Percentiles rank a stretch among this genome's conserved stretches.
phyloP scores from a whole-genome alignment of 495 filamentous ascomycete species.

The Aspergillus campestris region DNA sequence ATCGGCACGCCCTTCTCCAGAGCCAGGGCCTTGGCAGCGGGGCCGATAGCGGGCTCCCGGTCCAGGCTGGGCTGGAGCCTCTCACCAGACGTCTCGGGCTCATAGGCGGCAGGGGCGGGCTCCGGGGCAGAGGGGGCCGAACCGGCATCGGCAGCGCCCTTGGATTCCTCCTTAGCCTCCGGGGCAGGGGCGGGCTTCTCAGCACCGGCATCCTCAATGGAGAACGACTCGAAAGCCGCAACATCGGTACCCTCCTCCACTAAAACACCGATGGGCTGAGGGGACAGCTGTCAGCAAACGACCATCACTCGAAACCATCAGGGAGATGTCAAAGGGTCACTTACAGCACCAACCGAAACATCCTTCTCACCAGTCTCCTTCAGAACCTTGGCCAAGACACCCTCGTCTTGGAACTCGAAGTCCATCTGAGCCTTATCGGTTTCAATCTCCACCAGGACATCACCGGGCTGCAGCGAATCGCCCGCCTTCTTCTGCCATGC shows the following conservation, averaged over 20 bases:
- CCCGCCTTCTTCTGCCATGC: slow-evolving; percentile 96
- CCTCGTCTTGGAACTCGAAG: slow-evolving; percentile 99
- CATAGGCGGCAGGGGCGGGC: slow-evolving; percentile 49
- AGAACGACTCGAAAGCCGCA: slow-evolving; percentile 80
- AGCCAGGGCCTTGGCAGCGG: slow-evolving; percentile 71
- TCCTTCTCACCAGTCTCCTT: slow-evolving; percentile 94
- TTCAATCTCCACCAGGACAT: slow-evolving; percentile 99
- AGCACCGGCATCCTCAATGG: slow-evolving; percentile 81
- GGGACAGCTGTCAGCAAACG: slow-evolving; percentile 3
- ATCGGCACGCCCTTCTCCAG: slow-evolving; percentile 78
- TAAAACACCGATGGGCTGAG: slow-evolving; percentile 88
- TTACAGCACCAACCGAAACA: slow-evolving; percentile 86
- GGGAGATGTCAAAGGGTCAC: slow-evolving; percentile 23
- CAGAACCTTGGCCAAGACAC: slow-evolving; percentile 88
- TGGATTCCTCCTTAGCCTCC: slow-evolving; percentile 58
- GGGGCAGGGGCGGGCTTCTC: slow-evolving; percentile 53
- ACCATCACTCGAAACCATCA: neutral
- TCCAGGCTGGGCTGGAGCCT: slow-evolving; percentile 76
- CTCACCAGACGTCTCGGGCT: slow-evolving; percentile 67
- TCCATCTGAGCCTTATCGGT: slow-evolving; percentile 99
- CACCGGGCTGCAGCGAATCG: slow-evolving; percentile 79
- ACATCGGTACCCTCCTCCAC: slow-evolving; percentile 86
- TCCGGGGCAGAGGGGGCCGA: slow-evolving; percentile 52
- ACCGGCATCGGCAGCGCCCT: slow-evolving; percentile 46
- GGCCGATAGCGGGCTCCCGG: slow-evolving; percentile 62